These are phyloP conservation scores for Penicillium ochrochloron DNA, from an alignment of 495 filamentous ascomycete species.

Conservation along the genomic window DNA sequence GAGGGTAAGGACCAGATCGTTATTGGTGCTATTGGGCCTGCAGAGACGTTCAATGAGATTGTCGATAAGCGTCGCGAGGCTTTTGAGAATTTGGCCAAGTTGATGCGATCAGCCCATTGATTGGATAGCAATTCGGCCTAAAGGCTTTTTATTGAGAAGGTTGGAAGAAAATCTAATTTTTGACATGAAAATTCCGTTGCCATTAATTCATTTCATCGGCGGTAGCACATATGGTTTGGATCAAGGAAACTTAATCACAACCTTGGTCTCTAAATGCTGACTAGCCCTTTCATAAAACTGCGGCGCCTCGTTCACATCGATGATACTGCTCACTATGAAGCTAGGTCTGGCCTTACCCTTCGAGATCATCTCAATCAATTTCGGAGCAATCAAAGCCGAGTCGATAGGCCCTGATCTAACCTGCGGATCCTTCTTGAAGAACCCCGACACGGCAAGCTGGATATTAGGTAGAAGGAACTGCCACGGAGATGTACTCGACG, in stretches of 20 bases:
- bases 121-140: background rate
- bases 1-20: constrained; percentile 52
- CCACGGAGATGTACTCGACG: background rate
- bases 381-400: background rate
- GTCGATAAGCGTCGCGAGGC: constrained; percentile 38
- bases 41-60: constrained; percentile 40
- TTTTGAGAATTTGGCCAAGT: constrained; percentile 36
- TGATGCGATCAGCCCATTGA: background rate
- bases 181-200: background rate
- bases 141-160: background rate
- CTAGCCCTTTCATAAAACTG: constrained; percentile 3
- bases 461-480: background rate
- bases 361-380: constrained; percentile 3
- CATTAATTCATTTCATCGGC: background rate
- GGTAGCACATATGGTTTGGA: background rate
- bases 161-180: background rate
- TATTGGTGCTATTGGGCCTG: constrained; percentile 35
- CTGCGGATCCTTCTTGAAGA: background rate
- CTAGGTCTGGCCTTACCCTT: background rate
- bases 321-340: constrained; percentile 10
- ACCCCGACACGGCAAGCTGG: background rate
- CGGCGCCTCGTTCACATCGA: constrained; percentile 5
- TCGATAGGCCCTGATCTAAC: background rate
- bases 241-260: background rate
- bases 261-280: constrained; percentile 9